A percentile compares a stretch with the other conserved stretches of the same genome.
These are phyloP conservation scores for Botryosphaeria dothidea DNA, from an alignment of 2,329 filamentous ascomycete species.

Conservation along the genomic window DNA sequence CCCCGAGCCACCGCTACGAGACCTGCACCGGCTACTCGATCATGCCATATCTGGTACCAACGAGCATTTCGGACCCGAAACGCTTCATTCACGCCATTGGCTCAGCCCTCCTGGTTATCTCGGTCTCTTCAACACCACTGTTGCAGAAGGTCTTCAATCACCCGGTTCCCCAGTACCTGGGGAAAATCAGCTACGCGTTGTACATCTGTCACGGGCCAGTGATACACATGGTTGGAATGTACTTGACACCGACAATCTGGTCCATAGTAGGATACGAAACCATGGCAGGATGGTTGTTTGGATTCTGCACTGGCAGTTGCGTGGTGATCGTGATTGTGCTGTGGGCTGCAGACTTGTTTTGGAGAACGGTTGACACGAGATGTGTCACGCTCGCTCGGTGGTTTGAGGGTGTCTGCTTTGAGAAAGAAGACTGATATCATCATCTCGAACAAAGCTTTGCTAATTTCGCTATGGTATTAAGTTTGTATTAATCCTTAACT, in stretches of 20 bases:
- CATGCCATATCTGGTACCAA: not conserved
- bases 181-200: not conserved
- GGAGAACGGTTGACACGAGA: not conserved
- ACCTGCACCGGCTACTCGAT: not conserved
- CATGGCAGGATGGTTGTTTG: not conserved
- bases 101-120: not conserved
- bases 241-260: not conserved
- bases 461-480: too few species aligned
- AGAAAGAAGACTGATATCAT: not conserved
- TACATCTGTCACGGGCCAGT: conserved; percentile 1
- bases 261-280: not conserved
- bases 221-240: conserved; percentile 1
- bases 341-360: not conserved
- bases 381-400: not conserved
- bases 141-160: not conserved
- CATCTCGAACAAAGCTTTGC: not conserved
- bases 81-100: not conserved
- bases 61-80: not conserved
- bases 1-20: not conserved
- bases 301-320: not conserved
- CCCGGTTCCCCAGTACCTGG: not conserved
- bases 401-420: not conserved
- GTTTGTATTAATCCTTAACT: too few species aligned
- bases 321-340: not conserved
- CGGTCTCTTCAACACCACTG: not conserved